Evolutionary conservation across 345 rosid species (phyloP).

Genomic region (Citrus cavaleriei): DNA sequence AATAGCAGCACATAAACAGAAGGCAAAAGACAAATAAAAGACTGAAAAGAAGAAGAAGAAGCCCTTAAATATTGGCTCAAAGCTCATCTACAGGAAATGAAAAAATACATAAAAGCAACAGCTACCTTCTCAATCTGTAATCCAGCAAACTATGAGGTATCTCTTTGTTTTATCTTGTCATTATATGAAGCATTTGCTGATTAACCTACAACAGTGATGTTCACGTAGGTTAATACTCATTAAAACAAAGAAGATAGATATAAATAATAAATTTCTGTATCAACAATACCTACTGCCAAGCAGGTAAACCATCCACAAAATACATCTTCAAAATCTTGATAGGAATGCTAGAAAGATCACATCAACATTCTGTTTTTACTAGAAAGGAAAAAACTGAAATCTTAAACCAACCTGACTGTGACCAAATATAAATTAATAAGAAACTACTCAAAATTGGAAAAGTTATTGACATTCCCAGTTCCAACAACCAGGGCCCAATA

Average conservation of each 20-base stretch:
- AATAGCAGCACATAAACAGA: background rate
- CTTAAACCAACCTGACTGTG: background rate
- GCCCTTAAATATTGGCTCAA: too few relatives aligned
- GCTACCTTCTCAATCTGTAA: background rate
- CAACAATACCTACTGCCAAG: background rate
- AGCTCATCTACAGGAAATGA: background rate
- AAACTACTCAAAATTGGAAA: background rate
- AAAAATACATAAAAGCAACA: background rate
- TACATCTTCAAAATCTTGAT: conserved; percentile 9
- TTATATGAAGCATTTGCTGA: background rate
- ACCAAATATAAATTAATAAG: background rate
- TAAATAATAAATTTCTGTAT: background rate
- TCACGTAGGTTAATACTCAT: background rate
- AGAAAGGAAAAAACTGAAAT: background rate
- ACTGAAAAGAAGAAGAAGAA: background rate
- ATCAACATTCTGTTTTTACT: background rate
- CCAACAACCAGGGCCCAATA: background rate
- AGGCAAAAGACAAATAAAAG: background rate
- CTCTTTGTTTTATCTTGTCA: background rate
- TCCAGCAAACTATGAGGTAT: background rate
- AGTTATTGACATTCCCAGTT: background rate
- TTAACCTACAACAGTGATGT: conserved; percentile 5
- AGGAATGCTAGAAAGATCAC: conserved; percentile 8
- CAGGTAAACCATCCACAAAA: background rate
- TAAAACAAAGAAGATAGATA: background rate